Evolutionary conservation across 1,284 basidiomycete species (phyloP).

Genomic region (Irpex sp.): DNA sequence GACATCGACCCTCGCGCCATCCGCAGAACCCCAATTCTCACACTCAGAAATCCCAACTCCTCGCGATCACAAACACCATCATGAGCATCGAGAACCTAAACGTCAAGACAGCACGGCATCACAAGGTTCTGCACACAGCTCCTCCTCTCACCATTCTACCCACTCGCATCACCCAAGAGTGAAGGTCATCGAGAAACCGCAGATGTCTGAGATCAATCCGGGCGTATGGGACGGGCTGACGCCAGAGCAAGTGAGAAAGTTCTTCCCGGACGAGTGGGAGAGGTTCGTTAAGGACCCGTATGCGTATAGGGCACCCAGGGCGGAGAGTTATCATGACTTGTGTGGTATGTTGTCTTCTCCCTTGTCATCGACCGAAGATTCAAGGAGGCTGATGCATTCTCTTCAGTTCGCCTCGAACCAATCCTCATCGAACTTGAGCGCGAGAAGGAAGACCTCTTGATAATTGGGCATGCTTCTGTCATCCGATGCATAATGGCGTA

Average conservation of each 20-base stretch:
- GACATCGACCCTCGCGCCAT: not conserved
- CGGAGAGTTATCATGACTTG: constrained; percentile 92
- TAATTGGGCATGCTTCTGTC: constrained; percentile 91
- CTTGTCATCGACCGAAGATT: not conserved
- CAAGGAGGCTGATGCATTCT: not conserved
- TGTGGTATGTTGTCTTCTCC: constrained; percentile 44
- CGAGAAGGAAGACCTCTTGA: constrained; percentile 73
- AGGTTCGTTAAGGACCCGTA: constrained; percentile 93
- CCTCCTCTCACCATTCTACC: constrained; percentile 3
- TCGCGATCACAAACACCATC: not conserved
- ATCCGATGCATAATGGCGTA: constrained; percentile 93
- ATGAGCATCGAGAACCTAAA: not conserved
- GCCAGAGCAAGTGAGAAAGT: constrained; percentile 84
- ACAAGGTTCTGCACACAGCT: not conserved
- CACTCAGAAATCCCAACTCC: not conserved
- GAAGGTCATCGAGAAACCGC: constrained; percentile 91
- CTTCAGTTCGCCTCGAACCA: constrained; percentile 72
- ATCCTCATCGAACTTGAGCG: constrained; percentile 83
- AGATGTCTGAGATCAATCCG: constrained; percentile 98
- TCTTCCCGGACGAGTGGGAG: constrained; percentile 93
- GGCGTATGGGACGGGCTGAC: constrained; percentile 95
- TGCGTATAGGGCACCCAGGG: constrained; percentile 86
- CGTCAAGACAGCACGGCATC: not conserved
- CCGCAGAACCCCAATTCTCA: not conserved
- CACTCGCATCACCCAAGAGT: constrained; percentile 34